A percentile compares a stretch with the other conserved stretches of the same genome.
Evolutionary conservation across 306 rosid genomes (phyloP).

Genomic region (Betula pendula): DNA sequence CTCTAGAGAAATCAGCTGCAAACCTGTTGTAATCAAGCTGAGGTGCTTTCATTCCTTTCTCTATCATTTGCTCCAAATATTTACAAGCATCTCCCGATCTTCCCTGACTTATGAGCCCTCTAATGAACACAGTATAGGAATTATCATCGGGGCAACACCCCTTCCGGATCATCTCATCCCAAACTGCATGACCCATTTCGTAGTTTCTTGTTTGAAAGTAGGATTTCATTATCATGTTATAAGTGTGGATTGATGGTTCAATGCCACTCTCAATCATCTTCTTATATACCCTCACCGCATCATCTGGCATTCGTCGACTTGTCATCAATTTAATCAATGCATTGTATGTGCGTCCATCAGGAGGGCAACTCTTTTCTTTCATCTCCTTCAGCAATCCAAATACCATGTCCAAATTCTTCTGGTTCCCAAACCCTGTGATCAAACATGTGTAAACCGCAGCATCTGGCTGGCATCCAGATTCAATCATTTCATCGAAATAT

Average conservation of each 20-base stretch:
- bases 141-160: constrained; percentile 88
- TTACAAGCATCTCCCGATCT: constrained; percentile 66
- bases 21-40: constrained; percentile 84
- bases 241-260: constrained; percentile 75
- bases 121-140: constrained; percentile 68
- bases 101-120: constrained; percentile 81
- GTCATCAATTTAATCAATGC: constrained; percentile 78
- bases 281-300: constrained; percentile 67
- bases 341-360: constrained; percentile 78
- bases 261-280: constrained; percentile 68
- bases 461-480: constrained; percentile 62
- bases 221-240: constrained; percentile 89
- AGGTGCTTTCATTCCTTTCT: constrained; percentile 89
- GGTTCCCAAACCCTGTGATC: constrained; percentile 83
- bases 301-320: constrained; percentile 73
- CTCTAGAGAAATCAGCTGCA: constrained; percentile 73
- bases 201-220: constrained; percentile 64
- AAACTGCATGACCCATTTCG: constrained; percentile 58
- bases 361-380: constrained; percentile 59
- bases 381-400: constrained; percentile 58
- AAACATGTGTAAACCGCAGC: constrained; percentile 69
- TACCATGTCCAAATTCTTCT: constrained; percentile 68
- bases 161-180: constrained; percentile 74
- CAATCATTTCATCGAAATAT: constrained; percentile 60
- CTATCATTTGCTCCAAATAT: constrained; percentile 81